Evolutionary conservation across 75 land plant genomes (phyloP).

Genomic region (Selaginella moellendorffii): DNA sequence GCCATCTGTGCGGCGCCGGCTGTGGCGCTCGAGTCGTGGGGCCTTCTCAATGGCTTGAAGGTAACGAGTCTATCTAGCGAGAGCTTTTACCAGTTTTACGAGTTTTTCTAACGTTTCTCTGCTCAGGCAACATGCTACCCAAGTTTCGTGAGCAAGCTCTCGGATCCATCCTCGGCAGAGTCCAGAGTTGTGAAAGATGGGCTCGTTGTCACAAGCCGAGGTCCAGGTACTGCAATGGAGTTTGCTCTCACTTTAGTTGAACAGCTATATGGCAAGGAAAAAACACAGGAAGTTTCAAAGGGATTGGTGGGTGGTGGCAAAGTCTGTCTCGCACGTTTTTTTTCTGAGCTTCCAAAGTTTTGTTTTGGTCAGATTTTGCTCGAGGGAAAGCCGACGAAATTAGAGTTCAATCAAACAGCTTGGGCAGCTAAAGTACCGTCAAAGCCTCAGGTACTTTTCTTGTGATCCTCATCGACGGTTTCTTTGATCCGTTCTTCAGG

Average conservation of each 20-base stretch:
- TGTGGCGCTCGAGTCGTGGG: slow-evolving; percentile 75
- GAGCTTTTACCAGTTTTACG: background rate
- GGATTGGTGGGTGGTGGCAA: slow-evolving; percentile 59
- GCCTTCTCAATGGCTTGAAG: slow-evolving; percentile 44
- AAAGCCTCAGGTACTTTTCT: background rate
- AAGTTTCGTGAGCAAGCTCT: slow-evolving; percentile 48
- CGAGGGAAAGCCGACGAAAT: background rate
- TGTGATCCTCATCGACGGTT: no score
- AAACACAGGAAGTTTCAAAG: slow-evolving; percentile 52
- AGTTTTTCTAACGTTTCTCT: no score
- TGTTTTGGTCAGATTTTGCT: background rate
- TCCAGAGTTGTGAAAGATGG: slow-evolving; percentile 68
- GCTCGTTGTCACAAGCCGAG: slow-evolving; percentile 61
- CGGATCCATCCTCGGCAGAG: slow-evolving; percentile 37
- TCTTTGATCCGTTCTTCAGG: no score
- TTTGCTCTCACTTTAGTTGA: slow-evolving; percentile 66
- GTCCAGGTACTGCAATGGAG: slow-evolving; percentile 87
- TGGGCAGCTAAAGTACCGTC: background rate
- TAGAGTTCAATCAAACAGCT: background rate
- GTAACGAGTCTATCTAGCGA: slow-evolving; percentile 16
- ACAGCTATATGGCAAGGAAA: slow-evolving; percentile 60
- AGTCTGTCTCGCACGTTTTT: background rate
- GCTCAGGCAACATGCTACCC: slow-evolving; percentile 97
- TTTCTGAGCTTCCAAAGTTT: background rate
- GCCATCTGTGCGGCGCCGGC: slow-evolving; percentile 99